phyloP scores from a whole-genome alignment of 2,329 filamentous ascomycete species.

The Cryphonectria parasitica region DNA sequence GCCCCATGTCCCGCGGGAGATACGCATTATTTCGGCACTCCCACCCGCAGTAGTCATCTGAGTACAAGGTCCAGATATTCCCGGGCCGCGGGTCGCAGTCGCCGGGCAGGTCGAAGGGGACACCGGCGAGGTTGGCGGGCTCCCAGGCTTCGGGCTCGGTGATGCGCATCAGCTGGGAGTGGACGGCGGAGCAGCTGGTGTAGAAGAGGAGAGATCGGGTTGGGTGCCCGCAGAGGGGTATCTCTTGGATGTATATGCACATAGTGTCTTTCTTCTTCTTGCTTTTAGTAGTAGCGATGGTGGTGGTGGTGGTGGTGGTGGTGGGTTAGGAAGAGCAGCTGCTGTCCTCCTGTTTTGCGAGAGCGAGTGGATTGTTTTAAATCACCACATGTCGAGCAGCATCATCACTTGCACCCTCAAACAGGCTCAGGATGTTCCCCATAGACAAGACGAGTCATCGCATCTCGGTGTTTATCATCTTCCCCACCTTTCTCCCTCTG shows the following conservation, averaged over 20 bases:
- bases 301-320: neutral
- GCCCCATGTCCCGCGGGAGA: neutral
- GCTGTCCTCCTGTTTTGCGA: neutral
- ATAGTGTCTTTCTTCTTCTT: too few species aligned
- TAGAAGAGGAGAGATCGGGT: constrained; percentile 32
- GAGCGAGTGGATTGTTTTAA: constrained; percentile 1
- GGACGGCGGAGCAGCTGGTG: constrained; percentile 32
- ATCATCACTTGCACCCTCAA: neutral
- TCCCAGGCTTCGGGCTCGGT: constrained; percentile 32
- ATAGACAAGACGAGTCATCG: neutral
- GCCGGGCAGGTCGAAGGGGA: constrained; percentile 33
- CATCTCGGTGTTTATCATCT: neutral
- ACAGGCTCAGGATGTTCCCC: neutral
- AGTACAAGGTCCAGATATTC: constrained; percentile 30
- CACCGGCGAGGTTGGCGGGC: constrained; percentile 13
- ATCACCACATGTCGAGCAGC: neutral
- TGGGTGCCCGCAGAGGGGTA: constrained; percentile 33
- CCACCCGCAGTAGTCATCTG: constrained; percentile 36
- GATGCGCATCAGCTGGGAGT: constrained; percentile 32
- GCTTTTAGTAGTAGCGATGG: too few species aligned
- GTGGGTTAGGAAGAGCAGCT: neutral
- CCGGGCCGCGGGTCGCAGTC: constrained; percentile 30
- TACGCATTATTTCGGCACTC: constrained; percentile 35
- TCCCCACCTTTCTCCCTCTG: neutral
- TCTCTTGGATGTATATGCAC: constrained; percentile 34